These are phyloP conservation scores for Cryphonectria radicalis DNA, from an alignment of 2,329 filamentous ascomycete genomes.

Conservation along the genomic window DNA sequence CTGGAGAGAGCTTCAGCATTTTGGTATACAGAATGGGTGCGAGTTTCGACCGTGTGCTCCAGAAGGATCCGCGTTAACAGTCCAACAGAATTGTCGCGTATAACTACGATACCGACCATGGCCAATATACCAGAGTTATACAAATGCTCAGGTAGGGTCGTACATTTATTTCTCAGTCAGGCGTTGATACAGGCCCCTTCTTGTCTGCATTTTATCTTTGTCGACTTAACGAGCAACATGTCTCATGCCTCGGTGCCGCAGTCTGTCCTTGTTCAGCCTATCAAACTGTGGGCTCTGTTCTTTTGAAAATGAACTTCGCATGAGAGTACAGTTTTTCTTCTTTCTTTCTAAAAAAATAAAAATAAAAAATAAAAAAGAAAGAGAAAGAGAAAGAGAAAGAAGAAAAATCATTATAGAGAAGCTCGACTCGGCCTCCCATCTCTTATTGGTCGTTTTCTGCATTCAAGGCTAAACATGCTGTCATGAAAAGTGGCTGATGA, in stretches of 20 bases:
- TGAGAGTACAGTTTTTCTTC: no score
- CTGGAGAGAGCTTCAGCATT: slow-evolving; percentile 65
- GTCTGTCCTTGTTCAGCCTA: background rate
- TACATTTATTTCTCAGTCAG: background rate
- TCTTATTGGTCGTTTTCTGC: background rate
- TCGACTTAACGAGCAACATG: background rate
- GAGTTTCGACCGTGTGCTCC: background rate
- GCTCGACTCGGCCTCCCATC: background rate
- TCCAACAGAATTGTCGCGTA: slow-evolving; percentile 55
- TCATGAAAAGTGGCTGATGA: slow-evolving; percentile 42
- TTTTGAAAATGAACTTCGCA: background rate
- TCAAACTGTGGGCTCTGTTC: background rate
- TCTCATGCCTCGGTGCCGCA: background rate
- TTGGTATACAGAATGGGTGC: slow-evolving; percentile 59
- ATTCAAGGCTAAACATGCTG: background rate
- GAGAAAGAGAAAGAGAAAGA: no score
- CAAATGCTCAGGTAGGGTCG: slow-evolving; percentile 57
- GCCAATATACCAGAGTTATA: slow-evolving; percentile 57
- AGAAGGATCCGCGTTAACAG: background rate
- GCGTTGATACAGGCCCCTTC: background rate
- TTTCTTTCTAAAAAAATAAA: no score
- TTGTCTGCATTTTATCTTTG: background rate
- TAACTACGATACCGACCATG: slow-evolving; percentile 60
- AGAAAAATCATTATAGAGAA: background rate
- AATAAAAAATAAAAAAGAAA: no score